Evolutionary conservation across 192 early-diverging fungal species (phyloP).

Genomic region (Endogone sp.): DNA sequence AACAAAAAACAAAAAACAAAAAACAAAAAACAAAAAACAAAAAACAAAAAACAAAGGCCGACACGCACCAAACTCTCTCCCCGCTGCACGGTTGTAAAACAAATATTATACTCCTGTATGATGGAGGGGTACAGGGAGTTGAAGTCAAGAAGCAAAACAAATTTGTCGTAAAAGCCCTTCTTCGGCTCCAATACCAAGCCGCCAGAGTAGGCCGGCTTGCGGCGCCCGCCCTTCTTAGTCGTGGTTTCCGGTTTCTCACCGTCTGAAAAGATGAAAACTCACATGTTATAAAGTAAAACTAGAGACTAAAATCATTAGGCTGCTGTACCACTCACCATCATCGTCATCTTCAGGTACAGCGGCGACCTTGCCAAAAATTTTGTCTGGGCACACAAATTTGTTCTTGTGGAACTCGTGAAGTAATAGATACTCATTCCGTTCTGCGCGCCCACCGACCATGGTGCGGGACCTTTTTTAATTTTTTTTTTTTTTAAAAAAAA

Average conservation of each 20-base stretch:
- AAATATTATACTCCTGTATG: constrained; percentile 99
- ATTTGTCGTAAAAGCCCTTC: constrained; percentile 95
- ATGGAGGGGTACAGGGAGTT: constrained; percentile 99
- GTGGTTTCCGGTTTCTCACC: constrained; percentile 15
- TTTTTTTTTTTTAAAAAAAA: too few relatives aligned
- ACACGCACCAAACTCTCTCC: constrained; percentile 21
- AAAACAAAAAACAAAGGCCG: too few relatives aligned
- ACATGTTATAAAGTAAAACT: not conserved
- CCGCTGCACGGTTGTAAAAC: constrained; percentile 91
- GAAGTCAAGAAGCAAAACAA: constrained; percentile 93
- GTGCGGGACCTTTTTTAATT: constrained; percentile 62
- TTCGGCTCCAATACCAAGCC: constrained; percentile 98
- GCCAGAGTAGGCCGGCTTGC: constrained; percentile 91
- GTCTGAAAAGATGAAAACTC: constrained; percentile 3
- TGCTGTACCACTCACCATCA: constrained; percentile 10
- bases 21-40: too few relatives aligned
- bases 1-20: too few relatives aligned
- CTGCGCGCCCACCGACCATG: constrained; percentile 83
- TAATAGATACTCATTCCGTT: constrained; percentile 92
- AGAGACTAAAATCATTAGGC: not conserved
- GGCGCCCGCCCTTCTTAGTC: constrained; percentile 43
- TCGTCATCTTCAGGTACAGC: constrained; percentile 25
- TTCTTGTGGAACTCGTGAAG: constrained; percentile 93
- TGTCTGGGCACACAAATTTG: constrained; percentile 94
- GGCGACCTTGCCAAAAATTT: constrained; percentile 34